Evolutionary conservation across 2,329 filamentous ascomycete species (phyloP).

Genomic region (Colletotrichum caudatum): DNA sequence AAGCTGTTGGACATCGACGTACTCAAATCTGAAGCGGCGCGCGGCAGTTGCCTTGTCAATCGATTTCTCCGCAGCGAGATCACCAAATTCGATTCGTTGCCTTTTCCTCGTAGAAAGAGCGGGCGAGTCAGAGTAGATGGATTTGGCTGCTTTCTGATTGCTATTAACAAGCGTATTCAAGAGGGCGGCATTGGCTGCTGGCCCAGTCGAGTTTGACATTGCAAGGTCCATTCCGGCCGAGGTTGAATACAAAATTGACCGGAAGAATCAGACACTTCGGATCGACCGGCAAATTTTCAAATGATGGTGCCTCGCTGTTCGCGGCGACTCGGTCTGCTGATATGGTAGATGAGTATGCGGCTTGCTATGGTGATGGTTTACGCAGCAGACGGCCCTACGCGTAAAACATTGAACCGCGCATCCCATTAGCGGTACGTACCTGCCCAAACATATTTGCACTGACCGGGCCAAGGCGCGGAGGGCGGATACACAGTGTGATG

Average conservation of each 20-base stretch:
- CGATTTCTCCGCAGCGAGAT: background rate
- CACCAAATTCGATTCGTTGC: slow-evolving; percentile 47
- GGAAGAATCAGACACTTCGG: too few relatives aligned
- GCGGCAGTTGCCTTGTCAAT: slow-evolving; percentile 42
- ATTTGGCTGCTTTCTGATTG: slow-evolving; percentile 57
- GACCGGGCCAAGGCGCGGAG: background rate
- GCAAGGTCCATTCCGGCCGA: slow-evolving; percentile 47
- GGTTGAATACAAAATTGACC: background rate
- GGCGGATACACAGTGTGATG: background rate
- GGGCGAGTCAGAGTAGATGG: slow-evolving; percentile 52
- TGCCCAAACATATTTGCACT: background rate
- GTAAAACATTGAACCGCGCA: background rate
- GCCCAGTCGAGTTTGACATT: slow-evolving; percentile 44
- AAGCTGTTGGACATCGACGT: slow-evolving; percentile 80
- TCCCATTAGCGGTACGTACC: background rate
- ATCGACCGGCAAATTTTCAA: background rate
- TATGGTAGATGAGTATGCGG: background rate
- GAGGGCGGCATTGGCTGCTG: slow-evolving; percentile 44
- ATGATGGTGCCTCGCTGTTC: background rate
- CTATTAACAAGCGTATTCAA: slow-evolving; percentile 55
- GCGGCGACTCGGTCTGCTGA: background rate
- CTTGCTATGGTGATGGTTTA: background rate
- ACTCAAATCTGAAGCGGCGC: slow-evolving; percentile 77
- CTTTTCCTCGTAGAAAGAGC: slow-evolving; percentile 48
- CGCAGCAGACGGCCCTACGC: background rate